These are phyloP conservation scores for Cercospora brassicicola DNA, from an alignment of 2,329 filamentous ascomycete genomes.

Conservation along the genomic window DNA sequence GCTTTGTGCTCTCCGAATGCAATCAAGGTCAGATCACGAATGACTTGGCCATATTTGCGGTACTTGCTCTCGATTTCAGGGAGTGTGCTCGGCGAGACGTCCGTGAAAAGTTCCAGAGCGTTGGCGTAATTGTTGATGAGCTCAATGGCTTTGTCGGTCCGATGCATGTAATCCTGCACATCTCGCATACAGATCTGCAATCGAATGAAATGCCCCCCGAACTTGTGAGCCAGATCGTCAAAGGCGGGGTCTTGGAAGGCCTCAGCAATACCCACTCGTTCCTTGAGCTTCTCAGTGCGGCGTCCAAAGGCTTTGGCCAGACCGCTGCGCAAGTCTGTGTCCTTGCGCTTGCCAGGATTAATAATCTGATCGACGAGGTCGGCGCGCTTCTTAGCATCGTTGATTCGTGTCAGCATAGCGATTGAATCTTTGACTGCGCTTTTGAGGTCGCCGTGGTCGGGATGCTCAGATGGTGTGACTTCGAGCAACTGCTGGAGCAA, in stretches of 20 bases:
- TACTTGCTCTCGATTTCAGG: constrained; percentile 91
- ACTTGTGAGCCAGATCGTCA: constrained; percentile 76
- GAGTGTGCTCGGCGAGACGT: constrained; percentile 65
- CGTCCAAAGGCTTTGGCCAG: constrained; percentile 88
- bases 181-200: constrained; percentile 90
- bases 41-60: constrained; percentile 83
- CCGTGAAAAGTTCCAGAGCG: constrained; percentile 80
- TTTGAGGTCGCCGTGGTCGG: constrained; percentile 70
- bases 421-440: constrained; percentile 69
- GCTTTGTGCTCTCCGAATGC: constrained; percentile 76
- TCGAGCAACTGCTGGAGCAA: constrained; percentile 78
- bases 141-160: constrained; percentile 74
- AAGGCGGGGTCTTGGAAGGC: constrained; percentile 80
- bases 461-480: constrained; percentile 77
- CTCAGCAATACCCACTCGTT: constrained; percentile 63
- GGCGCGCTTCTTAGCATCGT: constrained; percentile 92
- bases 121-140: constrained; percentile 78
- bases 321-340: constrained; percentile 81
- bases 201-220: constrained; percentile 87
- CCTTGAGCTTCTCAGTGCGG: constrained; percentile 80
- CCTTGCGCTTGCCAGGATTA: constrained; percentile 66
- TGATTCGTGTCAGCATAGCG: constrained; percentile 68
- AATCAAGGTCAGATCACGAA: constrained; percentile 80
- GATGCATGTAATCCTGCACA: constrained; percentile 87
- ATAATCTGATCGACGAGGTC: constrained; percentile 90